Evolutionary conservation across 176 grass and related monocot species (phyloP).

Genomic region (Saccharum officinarum): DNA sequence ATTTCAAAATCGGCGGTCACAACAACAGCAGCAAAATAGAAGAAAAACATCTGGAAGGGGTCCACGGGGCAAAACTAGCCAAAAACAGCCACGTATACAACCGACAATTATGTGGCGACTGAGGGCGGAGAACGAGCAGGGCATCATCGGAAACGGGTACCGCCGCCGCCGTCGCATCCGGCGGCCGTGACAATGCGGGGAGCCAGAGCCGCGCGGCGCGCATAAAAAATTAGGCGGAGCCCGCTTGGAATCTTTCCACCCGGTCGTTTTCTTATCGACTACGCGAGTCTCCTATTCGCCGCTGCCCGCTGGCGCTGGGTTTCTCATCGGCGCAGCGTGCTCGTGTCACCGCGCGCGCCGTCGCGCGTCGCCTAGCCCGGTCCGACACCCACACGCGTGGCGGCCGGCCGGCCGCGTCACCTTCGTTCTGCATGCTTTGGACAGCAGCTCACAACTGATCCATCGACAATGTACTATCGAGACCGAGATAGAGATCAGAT

Average conservation of each 20-base stretch:
- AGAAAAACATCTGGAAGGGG: no score
- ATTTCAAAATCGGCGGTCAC: no score
- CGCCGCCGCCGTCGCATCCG: neutral
- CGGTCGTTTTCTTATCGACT: neutral
- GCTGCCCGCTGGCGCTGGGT: neutral
- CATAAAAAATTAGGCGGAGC: neutral
- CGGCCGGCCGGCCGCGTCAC: no score
- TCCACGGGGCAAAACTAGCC: no score
- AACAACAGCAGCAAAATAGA: no score
- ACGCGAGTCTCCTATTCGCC: neutral
- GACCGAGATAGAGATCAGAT: neutral
- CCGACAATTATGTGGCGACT: no score
- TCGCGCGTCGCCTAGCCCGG: no score
- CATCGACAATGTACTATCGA: neutral
- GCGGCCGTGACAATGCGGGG: conserved; percentile 13
- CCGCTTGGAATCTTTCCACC: neutral
- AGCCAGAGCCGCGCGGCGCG: conserved; percentile 6
- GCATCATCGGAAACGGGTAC: neutral
- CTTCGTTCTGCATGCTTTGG: neutral
- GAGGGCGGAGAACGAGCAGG: neutral
- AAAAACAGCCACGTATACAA: neutral
- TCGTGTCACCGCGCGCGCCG: neutral
- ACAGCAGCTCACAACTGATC: neutral
- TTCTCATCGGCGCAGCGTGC: neutral
- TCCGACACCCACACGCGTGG: no score